Percentiles rank a stretch among this genome's conserved stretches.
Conservation (phyloP, 148 eudicot genomes). For the Rhododendron henanense region DNA sequence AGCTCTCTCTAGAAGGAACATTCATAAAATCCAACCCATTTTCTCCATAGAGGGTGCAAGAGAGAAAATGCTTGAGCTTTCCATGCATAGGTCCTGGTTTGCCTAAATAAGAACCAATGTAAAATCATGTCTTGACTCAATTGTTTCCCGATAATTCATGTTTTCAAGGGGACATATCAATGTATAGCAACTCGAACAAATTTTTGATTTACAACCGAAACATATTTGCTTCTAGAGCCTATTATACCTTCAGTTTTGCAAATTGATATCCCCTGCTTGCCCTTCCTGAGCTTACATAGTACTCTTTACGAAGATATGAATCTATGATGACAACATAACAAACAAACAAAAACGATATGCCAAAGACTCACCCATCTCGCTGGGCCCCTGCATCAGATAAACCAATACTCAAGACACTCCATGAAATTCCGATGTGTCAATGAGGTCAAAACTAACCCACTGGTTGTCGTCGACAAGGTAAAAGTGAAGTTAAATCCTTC, state of each 20-base stretch:
- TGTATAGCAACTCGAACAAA: background rate
- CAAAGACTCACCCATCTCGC: background rate
- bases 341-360: background rate
- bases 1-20: background rate
- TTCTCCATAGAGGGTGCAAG: background rate
- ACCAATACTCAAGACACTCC: background rate
- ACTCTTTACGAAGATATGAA: background rate
- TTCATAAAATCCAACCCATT: background rate
- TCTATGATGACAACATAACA: background rate
- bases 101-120: background rate
- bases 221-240: background rate
- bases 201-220: background rate
- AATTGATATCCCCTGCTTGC: background rate
- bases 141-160: background rate
- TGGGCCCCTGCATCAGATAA: background rate
- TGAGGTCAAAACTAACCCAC: background rate
- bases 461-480: background rate
- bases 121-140: background rate
- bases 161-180: background rate
- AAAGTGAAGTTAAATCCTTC: background rate
- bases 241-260: background rate
- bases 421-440: background rate
- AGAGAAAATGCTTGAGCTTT: slow-evolving; percentile 1
- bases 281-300: background rate
- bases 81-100: background rate